phyloP scores from a whole-genome alignment of 176 grass and related monocot genomes.

The Paspalum notatum region DNA sequence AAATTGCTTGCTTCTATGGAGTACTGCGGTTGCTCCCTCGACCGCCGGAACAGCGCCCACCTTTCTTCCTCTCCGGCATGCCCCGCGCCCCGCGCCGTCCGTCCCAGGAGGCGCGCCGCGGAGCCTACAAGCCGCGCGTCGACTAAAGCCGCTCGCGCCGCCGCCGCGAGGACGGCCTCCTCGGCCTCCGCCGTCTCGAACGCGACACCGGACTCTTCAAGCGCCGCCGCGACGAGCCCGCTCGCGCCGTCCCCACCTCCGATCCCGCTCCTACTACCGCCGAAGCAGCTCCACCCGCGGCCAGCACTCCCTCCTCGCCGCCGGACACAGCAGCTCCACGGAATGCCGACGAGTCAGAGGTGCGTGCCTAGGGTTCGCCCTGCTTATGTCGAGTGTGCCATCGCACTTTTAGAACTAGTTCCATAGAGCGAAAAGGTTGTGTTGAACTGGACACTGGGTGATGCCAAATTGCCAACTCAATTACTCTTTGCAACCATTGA shows the following conservation, averaged over 20 bases:
- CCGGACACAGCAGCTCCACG: conserved; percentile 1
- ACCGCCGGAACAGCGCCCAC: not conserved
- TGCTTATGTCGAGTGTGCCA: not conserved
- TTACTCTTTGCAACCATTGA: not conserved
- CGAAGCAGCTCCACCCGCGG: not conserved
- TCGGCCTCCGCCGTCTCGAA: conserved; percentile 63
- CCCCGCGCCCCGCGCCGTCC: conserved; percentile 35
- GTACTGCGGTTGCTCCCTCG: no score
- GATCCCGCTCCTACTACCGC: not conserved
- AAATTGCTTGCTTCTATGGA: no score
- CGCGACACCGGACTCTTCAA: conserved; percentile 76
- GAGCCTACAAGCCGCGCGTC: conserved; percentile 64
- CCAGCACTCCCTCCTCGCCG: not conserved
- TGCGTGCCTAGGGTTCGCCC: conserved; percentile 23
- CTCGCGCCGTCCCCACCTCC: not conserved
- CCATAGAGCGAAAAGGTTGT: not conserved
- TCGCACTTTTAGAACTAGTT: not conserved
- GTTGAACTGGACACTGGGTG: not conserved
- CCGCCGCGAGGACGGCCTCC: conserved; percentile 63
- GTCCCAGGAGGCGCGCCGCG: conserved; percentile 50
- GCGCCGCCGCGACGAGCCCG: conserved; percentile 56
- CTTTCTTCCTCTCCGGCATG: conserved; percentile 15
- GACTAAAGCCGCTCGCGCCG: conserved; percentile 53
- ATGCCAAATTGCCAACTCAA: not conserved
- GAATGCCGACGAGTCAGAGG: conserved; percentile 38